Conservation (phyloP, 306 rosid genomes). For the Pterocarpus macrocarpus region DNA sequence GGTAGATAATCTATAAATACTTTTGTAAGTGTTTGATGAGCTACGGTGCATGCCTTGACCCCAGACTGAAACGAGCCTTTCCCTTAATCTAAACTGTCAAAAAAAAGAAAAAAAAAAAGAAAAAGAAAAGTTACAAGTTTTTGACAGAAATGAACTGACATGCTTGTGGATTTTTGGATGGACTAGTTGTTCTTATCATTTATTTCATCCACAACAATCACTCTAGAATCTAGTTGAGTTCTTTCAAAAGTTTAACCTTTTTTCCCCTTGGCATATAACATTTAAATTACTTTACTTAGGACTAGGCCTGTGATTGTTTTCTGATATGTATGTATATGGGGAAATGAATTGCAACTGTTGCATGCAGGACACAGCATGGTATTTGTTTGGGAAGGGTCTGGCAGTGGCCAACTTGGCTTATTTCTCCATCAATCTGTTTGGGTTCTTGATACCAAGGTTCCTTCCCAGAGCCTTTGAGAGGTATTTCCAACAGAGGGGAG, state of each 20-base stretch:
- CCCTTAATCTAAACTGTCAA: too few relatives aligned
- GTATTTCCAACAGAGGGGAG: conserved; percentile 69
- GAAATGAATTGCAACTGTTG: neutral
- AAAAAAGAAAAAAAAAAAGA: too few relatives aligned
- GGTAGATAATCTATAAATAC: too few relatives aligned
- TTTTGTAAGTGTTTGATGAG: too few relatives aligned
- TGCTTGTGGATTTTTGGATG: neutral
- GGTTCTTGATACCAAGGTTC: conserved; percentile 76
- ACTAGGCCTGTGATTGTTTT: too few relatives aligned
- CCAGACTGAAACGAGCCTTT: too few relatives aligned
- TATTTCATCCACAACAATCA: neutral
- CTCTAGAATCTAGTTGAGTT: neutral
- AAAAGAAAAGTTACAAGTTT: too few relatives aligned
- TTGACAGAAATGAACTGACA: neutral
- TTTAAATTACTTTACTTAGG: too few relatives aligned
- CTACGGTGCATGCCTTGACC: too few relatives aligned
- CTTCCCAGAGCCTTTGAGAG: conserved; percentile 86
- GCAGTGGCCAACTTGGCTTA: conserved; percentile 66
- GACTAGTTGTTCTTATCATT: neutral
- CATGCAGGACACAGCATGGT: conserved; percentile 73
- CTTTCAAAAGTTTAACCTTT: neutral
- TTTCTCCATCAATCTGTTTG: conserved; percentile 71
- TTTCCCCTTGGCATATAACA: neutral
- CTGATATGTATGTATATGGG: neutral
- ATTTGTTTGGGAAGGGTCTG: conserved; percentile 79